phyloP scores from a whole-genome alignment of 306 rosid genomes.

The Sphenostylis stenocarpa region DNA sequence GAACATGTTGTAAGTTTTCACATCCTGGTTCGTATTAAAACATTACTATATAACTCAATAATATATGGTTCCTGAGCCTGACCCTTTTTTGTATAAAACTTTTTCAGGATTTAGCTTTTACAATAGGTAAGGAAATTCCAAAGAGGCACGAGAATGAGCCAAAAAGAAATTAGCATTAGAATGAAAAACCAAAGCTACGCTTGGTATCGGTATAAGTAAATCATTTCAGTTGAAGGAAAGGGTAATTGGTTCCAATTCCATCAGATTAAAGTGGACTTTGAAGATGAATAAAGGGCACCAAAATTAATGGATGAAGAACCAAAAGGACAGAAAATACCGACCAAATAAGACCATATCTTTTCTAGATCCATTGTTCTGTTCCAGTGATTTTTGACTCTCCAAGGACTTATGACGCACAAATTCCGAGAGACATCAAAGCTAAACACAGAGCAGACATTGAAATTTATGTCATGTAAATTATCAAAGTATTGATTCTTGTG shows the following conservation, averaged over 20 bases:
- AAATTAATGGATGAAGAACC: slow-evolving; percentile 58
- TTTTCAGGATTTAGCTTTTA: slow-evolving; percentile 40
- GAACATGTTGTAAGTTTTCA: slow-evolving; percentile 58
- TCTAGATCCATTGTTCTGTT: slow-evolving; percentile 57
- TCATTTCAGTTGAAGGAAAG: not conserved
- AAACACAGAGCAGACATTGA: slow-evolving; percentile 15
- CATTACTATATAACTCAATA: not conserved
- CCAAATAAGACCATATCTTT: slow-evolving; percentile 63
- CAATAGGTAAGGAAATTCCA: slow-evolving; percentile 28
- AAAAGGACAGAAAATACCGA: slow-evolving; percentile 56
- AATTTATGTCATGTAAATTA: slow-evolving; percentile 31
- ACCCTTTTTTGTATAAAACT: not conserved
- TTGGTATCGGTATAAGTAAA: slow-evolving; percentile 25
- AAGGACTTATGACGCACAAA: slow-evolving; percentile 47
- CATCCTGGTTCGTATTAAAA: slow-evolving; percentile 29
- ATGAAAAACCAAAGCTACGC: slow-evolving; percentile 16
- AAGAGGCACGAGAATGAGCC: slow-evolving; percentile 7
- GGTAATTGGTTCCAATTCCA: slow-evolving; percentile 37
- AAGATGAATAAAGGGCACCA: slow-evolving; percentile 50
- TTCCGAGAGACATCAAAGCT: slow-evolving; percentile 43
- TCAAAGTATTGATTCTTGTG: slow-evolving; percentile 38
- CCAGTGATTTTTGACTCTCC: slow-evolving; percentile 41
- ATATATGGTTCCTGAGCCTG: not conserved
- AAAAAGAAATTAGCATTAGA: slow-evolving; percentile 6
- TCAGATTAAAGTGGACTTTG: slow-evolving; percentile 38